Evolutionary conservation across 371 early-diverging fungal genomes (phyloP).

Genomic region (Lichtheimia hyalospora): DNA sequence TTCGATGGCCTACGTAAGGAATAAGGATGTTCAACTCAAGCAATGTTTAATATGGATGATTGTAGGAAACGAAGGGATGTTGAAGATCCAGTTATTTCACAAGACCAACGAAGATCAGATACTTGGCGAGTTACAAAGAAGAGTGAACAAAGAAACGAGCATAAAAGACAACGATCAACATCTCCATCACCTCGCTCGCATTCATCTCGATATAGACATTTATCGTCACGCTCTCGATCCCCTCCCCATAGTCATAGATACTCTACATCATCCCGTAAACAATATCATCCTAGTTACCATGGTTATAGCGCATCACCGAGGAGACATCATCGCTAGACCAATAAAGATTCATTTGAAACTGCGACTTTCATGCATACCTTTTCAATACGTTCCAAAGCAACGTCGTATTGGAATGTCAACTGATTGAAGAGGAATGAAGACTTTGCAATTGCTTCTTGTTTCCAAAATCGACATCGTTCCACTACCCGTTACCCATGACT

Average conservation of each 20-base stretch:
- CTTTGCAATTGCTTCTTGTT: not conserved
- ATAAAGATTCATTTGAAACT: not conserved
- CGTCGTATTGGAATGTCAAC: not conserved
- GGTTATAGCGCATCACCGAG: not conserved
- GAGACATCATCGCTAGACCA: not conserved
- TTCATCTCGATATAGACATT: not conserved
- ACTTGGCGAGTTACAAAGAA: conserved; percentile 2
- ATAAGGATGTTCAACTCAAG: not conserved
- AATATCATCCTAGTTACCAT: too few relatives aligned
- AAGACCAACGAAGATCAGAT: conserved; percentile 8
- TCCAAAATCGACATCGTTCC: not conserved
- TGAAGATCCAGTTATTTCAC: not conserved
- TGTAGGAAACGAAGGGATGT: not conserved
- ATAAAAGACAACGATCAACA: not conserved
- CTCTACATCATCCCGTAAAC: not conserved
- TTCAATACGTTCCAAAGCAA: not conserved
- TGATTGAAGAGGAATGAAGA: not conserved
- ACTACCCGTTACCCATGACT: not conserved
- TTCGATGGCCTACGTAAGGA: conserved; percentile 40
- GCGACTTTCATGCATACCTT: not conserved
- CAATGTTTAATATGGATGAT: not conserved
- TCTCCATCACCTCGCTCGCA: not conserved
- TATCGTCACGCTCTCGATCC: not conserved
- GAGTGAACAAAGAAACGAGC: not conserved
- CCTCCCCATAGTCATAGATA: not conserved